Conservation (phyloP, 495 filamentous ascomycete genomes). For the Annulohypoxylon moriforme region DNA sequence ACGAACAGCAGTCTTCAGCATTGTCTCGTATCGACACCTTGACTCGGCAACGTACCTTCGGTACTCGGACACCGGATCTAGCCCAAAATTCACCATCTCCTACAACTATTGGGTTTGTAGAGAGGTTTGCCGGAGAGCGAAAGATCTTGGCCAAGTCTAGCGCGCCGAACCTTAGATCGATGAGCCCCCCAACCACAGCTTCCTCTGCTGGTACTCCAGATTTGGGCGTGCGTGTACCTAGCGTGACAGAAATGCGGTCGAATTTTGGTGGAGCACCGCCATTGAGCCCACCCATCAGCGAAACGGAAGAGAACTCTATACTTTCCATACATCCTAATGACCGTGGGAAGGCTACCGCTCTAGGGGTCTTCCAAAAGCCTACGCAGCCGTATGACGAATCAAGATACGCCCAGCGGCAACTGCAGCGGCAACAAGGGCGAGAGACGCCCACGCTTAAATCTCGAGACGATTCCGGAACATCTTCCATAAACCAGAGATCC, state of each 20-base stretch:
- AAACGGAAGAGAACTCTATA: slow-evolving; percentile 68
- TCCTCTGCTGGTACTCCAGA: slow-evolving; percentile 46
- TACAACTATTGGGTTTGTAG: slow-evolving; percentile 43
- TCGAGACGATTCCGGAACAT: slow-evolving; percentile 49
- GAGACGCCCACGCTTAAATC: slow-evolving; percentile 57
- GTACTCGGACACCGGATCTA: slow-evolving; percentile 61
- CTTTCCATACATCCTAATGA: slow-evolving; percentile 79
- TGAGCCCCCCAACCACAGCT: slow-evolving; percentile 52
- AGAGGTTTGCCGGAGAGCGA: slow-evolving; percentile 50
- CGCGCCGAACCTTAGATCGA: slow-evolving; percentile 60
- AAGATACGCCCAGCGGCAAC: slow-evolving; percentile 83
- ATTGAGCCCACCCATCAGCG: slow-evolving; percentile 78
- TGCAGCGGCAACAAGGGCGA: slow-evolving; percentile 78
- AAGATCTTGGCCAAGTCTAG: slow-evolving; percentile 58
- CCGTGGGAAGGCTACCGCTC: slow-evolving; percentile 84
- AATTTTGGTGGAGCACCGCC: slow-evolving; percentile 68
- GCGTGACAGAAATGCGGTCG: slow-evolving; percentile 53
- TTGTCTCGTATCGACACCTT: slow-evolving; percentile 83
- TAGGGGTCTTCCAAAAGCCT: slow-evolving; percentile 87
- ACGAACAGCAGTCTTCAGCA: slow-evolving; percentile 82
- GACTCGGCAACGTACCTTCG: slow-evolving; percentile 65
- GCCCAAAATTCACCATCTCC: slow-evolving; percentile 49
- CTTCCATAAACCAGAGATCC: slow-evolving; percentile 35
- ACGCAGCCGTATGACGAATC: slow-evolving; percentile 80
- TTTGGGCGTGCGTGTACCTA: slow-evolving; percentile 46